phyloP scores from a whole-genome alignment of 1,284 basidiomycete species.

The Grifola frondosa region DNA sequence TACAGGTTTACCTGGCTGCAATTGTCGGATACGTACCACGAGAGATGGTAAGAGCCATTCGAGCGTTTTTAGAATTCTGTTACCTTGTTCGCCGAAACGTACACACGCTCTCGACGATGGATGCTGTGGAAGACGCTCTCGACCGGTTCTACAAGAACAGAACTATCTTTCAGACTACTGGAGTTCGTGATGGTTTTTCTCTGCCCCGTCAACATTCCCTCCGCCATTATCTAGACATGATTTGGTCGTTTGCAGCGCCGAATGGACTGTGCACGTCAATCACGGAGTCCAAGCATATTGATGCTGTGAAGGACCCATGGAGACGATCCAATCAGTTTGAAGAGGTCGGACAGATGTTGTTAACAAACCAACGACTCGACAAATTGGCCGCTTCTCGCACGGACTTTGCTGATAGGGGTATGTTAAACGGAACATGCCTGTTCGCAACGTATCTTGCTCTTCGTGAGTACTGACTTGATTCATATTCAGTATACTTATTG shows the following conservation, averaged over 20 bases:
- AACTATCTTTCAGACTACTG: constrained; percentile 12
- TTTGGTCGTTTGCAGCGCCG: constrained; percentile 18
- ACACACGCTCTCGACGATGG: neutral
- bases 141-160: constrained; percentile 8
- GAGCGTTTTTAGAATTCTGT: constrained; percentile 22
- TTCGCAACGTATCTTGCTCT: constrained; percentile 37
- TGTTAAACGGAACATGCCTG: constrained; percentile 16
- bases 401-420: constrained; percentile 11
- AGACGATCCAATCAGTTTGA: constrained; percentile 18
- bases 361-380: constrained; percentile 22
- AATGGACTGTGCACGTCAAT: constrained; percentile 28
- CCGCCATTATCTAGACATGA: constrained; percentile 13
- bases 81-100: constrained; percentile 16
- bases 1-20: constrained; percentile 18
- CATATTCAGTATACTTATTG: no score
- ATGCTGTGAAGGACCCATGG: constrained; percentile 27
- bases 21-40: constrained; percentile 17
- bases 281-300: constrained; percentile 27
- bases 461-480: constrained; percentile 44
- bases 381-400: constrained; percentile 17
- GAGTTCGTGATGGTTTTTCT: constrained; percentile 18
- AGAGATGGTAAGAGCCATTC: constrained; percentile 13
- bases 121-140: constrained; percentile 8
- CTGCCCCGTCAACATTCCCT: constrained; percentile 24
- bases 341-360: constrained; percentile 24